Percentiles rank a stretch among this genome's conserved stretches.
Evolutionary conservation across 768 basidiomycete genomes (phyloP).

Genomic region (Suillus paluster): DNA sequence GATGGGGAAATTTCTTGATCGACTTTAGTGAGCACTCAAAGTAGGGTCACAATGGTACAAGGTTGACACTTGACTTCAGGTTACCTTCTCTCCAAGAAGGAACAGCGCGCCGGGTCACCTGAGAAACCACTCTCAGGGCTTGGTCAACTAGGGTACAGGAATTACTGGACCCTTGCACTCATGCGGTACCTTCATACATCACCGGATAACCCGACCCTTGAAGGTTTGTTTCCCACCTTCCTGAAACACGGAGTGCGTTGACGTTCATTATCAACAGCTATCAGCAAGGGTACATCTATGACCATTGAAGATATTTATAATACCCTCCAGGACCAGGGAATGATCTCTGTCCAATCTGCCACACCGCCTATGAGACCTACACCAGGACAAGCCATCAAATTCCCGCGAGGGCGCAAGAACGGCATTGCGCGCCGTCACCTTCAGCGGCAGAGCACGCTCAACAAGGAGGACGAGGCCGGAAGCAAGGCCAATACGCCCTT

Average conservation of each 20-base stretch:
- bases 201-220: slow-evolving; percentile 64
- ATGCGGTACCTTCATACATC: slow-evolving; percentile 77
- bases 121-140: slow-evolving; percentile 95
- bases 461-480: slow-evolving; percentile 39
- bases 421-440: slow-evolving; percentile 68
- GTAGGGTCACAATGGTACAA: neutral
- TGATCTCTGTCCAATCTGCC: slow-evolving; percentile 63
- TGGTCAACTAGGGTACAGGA: slow-evolving; percentile 92
- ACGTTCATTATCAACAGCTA: slow-evolving; percentile 55
- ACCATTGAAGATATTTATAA: slow-evolving; percentile 85
- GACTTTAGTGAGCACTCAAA: slow-evolving; percentile 78
- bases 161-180: slow-evolving; percentile 90
- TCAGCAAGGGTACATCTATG: slow-evolving; percentile 86
- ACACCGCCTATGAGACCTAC: slow-evolving; percentile 61
- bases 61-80: slow-evolving; percentile 50
- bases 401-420: slow-evolving; percentile 66
- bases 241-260: slow-evolving; percentile 22
- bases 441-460: slow-evolving; percentile 56
- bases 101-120: slow-evolving; percentile 86
- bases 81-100: slow-evolving; percentile 95
- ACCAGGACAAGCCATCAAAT: slow-evolving; percentile 81
- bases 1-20: slow-evolving; percentile 96
- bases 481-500: slow-evolving; percentile 54
- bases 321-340: slow-evolving; percentile 71
- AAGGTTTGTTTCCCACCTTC: slow-evolving; percentile 57